Conservation (phyloP, 1,139 yeast species). For the Pichia sp. region DNA sequence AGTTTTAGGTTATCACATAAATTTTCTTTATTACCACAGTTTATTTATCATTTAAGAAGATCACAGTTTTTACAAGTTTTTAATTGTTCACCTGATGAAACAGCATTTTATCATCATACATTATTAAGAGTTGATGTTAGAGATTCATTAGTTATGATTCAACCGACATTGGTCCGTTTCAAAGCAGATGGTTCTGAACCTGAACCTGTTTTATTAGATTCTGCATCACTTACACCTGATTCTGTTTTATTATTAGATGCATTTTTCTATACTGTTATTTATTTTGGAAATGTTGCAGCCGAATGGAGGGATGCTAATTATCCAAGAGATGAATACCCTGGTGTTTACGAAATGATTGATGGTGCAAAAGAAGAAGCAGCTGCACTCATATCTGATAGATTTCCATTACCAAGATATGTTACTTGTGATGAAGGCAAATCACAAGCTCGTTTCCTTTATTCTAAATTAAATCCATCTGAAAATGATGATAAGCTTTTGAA, state of each 20-base stretch:
- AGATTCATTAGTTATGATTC: slow-evolving; percentile 94
- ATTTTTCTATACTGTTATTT: slow-evolving; percentile 91
- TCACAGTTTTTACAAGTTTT: slow-evolving; percentile 95
- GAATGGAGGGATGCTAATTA: slow-evolving; percentile 96
- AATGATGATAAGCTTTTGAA: slow-evolving; percentile 50
- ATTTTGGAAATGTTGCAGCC: slow-evolving; percentile 92
- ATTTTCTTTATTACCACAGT: slow-evolving; percentile 88
- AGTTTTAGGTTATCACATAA: slow-evolving; percentile 75
- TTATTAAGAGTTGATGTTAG: slow-evolving; percentile 86
- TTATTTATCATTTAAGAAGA: slow-evolving; percentile 91
- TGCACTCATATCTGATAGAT: slow-evolving; percentile 81
- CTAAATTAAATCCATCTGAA: slow-evolving; percentile 90
- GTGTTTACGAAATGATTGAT: slow-evolving; percentile 78
- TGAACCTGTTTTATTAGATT: slow-evolving; percentile 89
- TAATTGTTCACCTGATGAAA: slow-evolving; percentile 97
- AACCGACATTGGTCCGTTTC: slow-evolving; percentile 88
- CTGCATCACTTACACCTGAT: slow-evolving; percentile 88
- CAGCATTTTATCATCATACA: slow-evolving; percentile 94
- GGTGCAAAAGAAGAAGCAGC: slow-evolving; percentile 94
- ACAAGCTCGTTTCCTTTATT: slow-evolving; percentile 92
- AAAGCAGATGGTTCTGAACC: slow-evolving; percentile 76
- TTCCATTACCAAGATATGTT: slow-evolving; percentile 94
- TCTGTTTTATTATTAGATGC: slow-evolving; percentile 85
- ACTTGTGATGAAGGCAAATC: slow-evolving; percentile 98
- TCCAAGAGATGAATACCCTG: slow-evolving; percentile 86